Percentiles rank a stretch among this genome's conserved stretches.
Evolutionary conservation across 1,139 yeast species (phyloP).

Genomic region (Yueomyces sp.): DNA sequence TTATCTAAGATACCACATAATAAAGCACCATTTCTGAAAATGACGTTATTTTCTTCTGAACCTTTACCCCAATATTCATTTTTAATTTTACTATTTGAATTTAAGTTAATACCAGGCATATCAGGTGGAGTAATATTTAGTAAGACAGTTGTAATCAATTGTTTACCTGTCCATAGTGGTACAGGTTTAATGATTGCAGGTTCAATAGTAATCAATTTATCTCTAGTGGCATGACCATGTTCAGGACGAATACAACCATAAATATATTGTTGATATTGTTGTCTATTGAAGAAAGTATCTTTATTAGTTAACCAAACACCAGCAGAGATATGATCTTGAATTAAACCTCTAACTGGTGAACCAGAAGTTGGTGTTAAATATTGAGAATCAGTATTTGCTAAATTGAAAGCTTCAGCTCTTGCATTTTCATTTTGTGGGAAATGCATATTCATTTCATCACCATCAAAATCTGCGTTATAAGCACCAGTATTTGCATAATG

Average conservation of each 20-base stretch:
- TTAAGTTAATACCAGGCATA: constrained; percentile 83
- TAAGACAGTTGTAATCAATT: constrained; percentile 80
- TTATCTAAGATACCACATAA: constrained; percentile 90
- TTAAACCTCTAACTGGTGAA: constrained; percentile 93
- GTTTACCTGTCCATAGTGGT: constrained; percentile 98
- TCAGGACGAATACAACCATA: constrained; percentile 95
- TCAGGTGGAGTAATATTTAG: constrained; percentile 75
- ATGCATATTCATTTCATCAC: constrained; percentile 99
- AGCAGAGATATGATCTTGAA: constrained; percentile 97
- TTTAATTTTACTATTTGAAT: constrained; percentile 78
- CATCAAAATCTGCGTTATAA: constrained; percentile 97
- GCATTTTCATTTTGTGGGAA: constrained; percentile 98
- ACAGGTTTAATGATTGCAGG: constrained; percentile 83
- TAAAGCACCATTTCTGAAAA: constrained; percentile 78
- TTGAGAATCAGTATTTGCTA: constrained; percentile 95
- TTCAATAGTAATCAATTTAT: constrained; percentile 67
- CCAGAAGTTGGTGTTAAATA: constrained; percentile 98
- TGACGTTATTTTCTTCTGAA: constrained; percentile 74
- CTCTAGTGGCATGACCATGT: constrained; percentile 83
- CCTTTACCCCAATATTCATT: constrained; percentile 88
- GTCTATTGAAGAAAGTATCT: constrained; percentile 84
- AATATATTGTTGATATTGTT: constrained; percentile 82
- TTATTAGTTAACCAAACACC: constrained; percentile 97
- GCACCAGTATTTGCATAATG: constrained; percentile 99
- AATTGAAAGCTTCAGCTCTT: constrained; percentile 85